A percentile compares a stretch with the other conserved stretches of the same genome.
These are phyloP conservation scores for Monilinia aucupariae DNA, from an alignment of 2,329 filamentous ascomycete species.

Conservation along the genomic window DNA sequence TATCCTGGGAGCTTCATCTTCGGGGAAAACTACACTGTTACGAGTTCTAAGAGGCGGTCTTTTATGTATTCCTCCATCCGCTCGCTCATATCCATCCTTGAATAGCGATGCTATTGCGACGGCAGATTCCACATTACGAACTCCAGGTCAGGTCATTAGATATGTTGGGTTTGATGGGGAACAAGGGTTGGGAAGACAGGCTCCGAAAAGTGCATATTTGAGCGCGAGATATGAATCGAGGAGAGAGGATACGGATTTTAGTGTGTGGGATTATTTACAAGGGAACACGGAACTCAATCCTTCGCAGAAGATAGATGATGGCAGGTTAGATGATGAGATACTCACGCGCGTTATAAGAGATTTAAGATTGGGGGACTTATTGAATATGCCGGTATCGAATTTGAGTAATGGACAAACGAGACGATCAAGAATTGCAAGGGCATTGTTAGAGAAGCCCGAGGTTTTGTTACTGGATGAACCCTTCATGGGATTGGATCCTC, in stretches of 20 bases:
- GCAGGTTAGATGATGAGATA: conserved; percentile 43
- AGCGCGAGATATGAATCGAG: conserved; percentile 86
- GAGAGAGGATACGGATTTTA: conserved; percentile 82
- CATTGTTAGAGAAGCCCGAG: conserved; percentile 71
- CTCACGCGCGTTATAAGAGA: conserved; percentile 62
- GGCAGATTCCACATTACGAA: conserved; percentile 47
- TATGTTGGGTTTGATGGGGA: conserved; percentile 89
- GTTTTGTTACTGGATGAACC: conserved; percentile 85
- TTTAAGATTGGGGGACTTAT: conserved; percentile 60
- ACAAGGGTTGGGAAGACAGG: conserved; percentile 48
- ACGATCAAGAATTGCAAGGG: conserved; percentile 80
- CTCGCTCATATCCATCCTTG: conserved; percentile 74
- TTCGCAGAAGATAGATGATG: conserved; percentile 47
- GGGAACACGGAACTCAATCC: conserved; percentile 82
- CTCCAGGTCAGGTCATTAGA: conserved; percentile 64
- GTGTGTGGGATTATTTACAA: conserved; percentile 70
- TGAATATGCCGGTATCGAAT: conserved; percentile 80
- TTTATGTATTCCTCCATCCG: conserved; percentile 67
- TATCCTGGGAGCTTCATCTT: conserved; percentile 71
- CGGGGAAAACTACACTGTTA: conserved; percentile 77
- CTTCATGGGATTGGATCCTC: conserved; percentile 92
- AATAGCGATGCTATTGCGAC: conserved; percentile 47
- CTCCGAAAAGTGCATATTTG: conserved; percentile 70
- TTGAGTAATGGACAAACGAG: conserved; percentile 91
- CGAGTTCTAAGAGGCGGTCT: conserved; percentile 71